These are phyloP conservation scores for Graphiopsis chlorocephala DNA, from an alignment of 2,329 filamentous ascomycete genomes.

Conservation along the genomic window DNA sequence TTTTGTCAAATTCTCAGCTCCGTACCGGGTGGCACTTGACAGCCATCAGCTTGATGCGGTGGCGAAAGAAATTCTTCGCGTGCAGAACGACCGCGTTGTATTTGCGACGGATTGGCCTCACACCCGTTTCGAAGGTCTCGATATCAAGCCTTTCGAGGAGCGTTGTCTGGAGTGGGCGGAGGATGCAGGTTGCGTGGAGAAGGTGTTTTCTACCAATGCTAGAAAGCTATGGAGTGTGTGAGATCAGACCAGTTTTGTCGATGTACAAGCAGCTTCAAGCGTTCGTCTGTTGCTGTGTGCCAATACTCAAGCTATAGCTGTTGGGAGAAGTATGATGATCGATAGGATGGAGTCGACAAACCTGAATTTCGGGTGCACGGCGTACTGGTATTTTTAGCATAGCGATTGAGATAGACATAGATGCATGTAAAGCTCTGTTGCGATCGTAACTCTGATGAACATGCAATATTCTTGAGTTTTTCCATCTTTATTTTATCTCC, in stretches of 20 bases:
- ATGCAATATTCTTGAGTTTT: not conserved
- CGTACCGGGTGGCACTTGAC: constrained; percentile 54
- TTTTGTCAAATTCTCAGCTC: constrained; percentile 59
- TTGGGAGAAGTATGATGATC: not conserved
- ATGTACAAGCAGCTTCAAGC: not conserved
- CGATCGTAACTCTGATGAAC: not conserved
- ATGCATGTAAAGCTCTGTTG: not conserved
- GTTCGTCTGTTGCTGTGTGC: not conserved
- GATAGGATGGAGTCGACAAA: not conserved
- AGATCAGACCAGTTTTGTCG: not conserved
- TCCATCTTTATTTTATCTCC: too few relatives aligned
- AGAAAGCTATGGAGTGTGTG: constrained; percentile 45
- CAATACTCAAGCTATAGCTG: not conserved
- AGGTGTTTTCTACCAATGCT: constrained; percentile 56
- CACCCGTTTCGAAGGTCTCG: constrained; percentile 57
- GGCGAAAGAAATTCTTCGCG: constrained; percentile 48
- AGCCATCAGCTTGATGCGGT: constrained; percentile 48
- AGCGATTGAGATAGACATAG: not conserved
- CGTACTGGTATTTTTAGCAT: not conserved
- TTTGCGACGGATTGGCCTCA: constrained; percentile 66
- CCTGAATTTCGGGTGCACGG: not conserved
- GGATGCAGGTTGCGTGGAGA: constrained; percentile 45
- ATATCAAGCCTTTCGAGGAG: constrained; percentile 56
- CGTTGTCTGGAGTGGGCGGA: constrained; percentile 52
- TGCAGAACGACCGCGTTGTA: constrained; percentile 48